Conservation (phyloP, 2,329 filamentous ascomycete species). For the Clarireedia monteithiana region DNA sequence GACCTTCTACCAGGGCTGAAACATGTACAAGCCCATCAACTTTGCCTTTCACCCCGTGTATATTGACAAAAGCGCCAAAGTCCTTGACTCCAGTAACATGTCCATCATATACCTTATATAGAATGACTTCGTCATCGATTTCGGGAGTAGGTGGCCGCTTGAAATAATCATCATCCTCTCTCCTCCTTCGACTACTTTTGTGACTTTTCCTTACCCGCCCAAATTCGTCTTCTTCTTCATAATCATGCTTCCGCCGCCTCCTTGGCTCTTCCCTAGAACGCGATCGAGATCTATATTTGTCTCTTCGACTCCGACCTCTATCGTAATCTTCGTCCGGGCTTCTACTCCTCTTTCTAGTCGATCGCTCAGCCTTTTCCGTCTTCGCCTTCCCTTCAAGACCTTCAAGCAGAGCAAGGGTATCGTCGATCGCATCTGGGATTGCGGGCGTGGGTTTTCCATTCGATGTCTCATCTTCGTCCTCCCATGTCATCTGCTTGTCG, state of each 20-base stretch:
- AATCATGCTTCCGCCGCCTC: slow-evolving; percentile 37
- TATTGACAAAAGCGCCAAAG: slow-evolving; percentile 90
- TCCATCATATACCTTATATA: slow-evolving; percentile 86
- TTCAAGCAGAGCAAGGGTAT: slow-evolving; percentile 89
- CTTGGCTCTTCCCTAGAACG: slow-evolving; percentile 40
- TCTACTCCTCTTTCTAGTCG: slow-evolving; percentile 44
- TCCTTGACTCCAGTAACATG: slow-evolving; percentile 89
- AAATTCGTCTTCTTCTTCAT: slow-evolving; percentile 52
- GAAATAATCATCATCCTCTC: slow-evolving; percentile 51
- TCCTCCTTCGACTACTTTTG: slow-evolving; percentile 32
- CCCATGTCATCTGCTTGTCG: slow-evolving; percentile 57
- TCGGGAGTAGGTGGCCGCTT: slow-evolving; percentile 61
- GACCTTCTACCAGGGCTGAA: slow-evolving; percentile 76
- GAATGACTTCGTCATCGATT: slow-evolving; percentile 70
- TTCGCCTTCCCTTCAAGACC: slow-evolving; percentile 63
- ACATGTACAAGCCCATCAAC: slow-evolving; percentile 92
- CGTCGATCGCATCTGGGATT: slow-evolving; percentile 68
- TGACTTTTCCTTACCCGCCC: slow-evolving; percentile 39
- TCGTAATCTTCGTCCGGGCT: slow-evolving; percentile 38
- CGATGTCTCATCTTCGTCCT: slow-evolving; percentile 37
- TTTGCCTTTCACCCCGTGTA: slow-evolving; percentile 80
- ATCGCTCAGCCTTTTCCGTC: slow-evolving; percentile 27
- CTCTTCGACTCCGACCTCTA: slow-evolving; percentile 30
- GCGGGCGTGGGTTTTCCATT: slow-evolving; percentile 29
- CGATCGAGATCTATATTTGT: slow-evolving; percentile 44